phyloP scores from a whole-genome alignment of 805 yeast genomes.

The Hanseniaspora clermontiae region DNA sequence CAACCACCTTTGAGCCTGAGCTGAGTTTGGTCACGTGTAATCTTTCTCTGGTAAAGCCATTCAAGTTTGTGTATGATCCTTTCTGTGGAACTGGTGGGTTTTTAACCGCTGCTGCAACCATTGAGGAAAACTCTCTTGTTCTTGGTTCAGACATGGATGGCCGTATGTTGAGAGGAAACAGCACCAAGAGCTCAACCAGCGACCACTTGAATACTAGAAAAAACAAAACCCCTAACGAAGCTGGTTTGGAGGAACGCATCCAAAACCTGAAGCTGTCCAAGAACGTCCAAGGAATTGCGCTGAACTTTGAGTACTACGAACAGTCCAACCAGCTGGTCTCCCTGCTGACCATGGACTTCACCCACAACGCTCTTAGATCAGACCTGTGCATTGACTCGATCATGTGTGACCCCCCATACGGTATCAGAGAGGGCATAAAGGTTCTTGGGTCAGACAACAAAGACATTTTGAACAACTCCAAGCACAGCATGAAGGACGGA shows the following conservation, averaged over 20 bases:
- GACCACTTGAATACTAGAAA: constrained; percentile 22
- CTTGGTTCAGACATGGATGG: constrained; percentile 89
- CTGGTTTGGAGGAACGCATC: constrained; percentile 5
- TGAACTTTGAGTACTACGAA: constrained; percentile 67
- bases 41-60: constrained; percentile 58
- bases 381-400: constrained; percentile 61
- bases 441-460: constrained; percentile 77
- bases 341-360: constrained; percentile 83
- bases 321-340: constrained; percentile 51
- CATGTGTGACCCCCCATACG: constrained; percentile 95
- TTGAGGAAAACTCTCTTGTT: constrained; percentile 66
- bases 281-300: constrained; percentile 28
- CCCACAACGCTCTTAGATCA: constrained; percentile 67
- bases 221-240: constrained; percentile 28
- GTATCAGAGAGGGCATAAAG: constrained; percentile 88
- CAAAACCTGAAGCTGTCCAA: neutral
- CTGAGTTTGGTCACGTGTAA: constrained; percentile 77
- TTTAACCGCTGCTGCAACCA: constrained; percentile 56
- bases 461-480: constrained; percentile 58
- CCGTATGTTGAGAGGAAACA: constrained; percentile 52
- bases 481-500: constrained; percentile 62
- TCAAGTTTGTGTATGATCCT: constrained; percentile 75
- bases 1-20: constrained; percentile 95
- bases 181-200: constrained; percentile 24
- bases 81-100: constrained; percentile 96